Base-by-base conservation (phyloP, 176 grass and related monocot species). In the Triticum dicoccoides region DNA sequence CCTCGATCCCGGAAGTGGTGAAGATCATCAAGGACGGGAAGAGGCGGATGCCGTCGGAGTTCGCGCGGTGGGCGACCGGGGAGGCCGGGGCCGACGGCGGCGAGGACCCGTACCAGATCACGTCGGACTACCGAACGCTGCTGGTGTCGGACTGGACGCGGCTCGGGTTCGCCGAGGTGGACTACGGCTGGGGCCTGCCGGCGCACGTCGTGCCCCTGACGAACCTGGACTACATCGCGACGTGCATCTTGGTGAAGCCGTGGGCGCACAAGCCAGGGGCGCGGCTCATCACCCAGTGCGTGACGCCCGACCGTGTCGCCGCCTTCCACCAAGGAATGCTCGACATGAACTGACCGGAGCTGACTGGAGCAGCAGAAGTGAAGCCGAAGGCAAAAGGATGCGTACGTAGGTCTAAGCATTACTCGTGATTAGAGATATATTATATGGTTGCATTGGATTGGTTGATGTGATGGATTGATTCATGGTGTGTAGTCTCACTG, bases 161-260 rank as follows among this genome's bases (percentile, higher is more conserved):
- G 23, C 85, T 95, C 15, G 95, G 95, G 0, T 95, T 95, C 82
- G 90, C 95, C 0, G 92, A 97, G 89, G 51, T 54, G 13, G 93
- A 98, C 76, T 98, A 98, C 73, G 93, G 96, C 0, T 98, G 93
- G 96, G 96, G 96, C 3, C 68, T 88, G 4, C 96, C 93, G 1
- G 91, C 87, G 10, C 93, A 98, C 79, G 91, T 98, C 12, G 93
- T 98, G 17, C 96, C 96, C 0, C 64, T 98, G 21, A 95, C 96
- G 0, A 98, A 98, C 81, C 85, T 93, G 10, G 96, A 98, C 80
- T 95, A 94, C 83, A 95, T 95, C 15, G 93, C 96, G 29, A 98
- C 96, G 5, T 98, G 96, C 39, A 98, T 98, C 12, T 90, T 98
- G 23, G 93, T 98, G 8, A 89, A 87, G 81, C 96, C 96, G 0